Evolutionary conservation across 2,329 filamentous ascomycete species (phyloP).

Genomic region (Trichoderma hamatum): DNA sequence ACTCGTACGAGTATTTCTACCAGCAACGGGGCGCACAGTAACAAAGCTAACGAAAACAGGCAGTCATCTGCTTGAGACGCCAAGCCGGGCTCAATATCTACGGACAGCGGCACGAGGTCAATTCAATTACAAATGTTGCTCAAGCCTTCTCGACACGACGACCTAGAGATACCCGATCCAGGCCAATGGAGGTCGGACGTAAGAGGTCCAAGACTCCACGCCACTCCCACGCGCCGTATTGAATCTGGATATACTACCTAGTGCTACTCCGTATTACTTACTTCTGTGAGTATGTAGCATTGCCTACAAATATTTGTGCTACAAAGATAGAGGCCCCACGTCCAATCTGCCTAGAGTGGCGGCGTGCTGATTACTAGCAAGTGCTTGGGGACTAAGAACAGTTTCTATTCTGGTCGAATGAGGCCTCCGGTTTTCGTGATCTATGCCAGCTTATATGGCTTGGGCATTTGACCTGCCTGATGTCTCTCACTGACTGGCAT

Average conservation of each 20-base stretch:
- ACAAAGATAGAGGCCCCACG: neutral
- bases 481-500: neutral
- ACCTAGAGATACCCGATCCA: neutral
- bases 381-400: neutral
- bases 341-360: neutral
- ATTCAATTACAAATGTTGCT: constrained; percentile 6
- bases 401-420: neutral
- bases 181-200: constrained; percentile 3
- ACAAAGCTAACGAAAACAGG: constrained; percentile 10
- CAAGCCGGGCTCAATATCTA: constrained; percentile 16
- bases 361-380: neutral
- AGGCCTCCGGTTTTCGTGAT: neutral
- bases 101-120: constrained; percentile 1
- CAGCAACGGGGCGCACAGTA: neutral
- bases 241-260: neutral
- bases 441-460: neutral
- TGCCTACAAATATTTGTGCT: neutral
- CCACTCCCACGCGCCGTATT: constrained; percentile 1
- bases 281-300: neutral
- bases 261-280: neutral
- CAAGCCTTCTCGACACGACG: neutral
- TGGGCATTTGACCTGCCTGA: neutral
- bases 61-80: constrained; percentile 8
- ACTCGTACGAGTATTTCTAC: neutral
- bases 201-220: neutral